Percentiles rank a stretch among this genome's conserved stretches.
Conservation (phyloP, 805 yeast species). For the Ogataea pini region DNA sequence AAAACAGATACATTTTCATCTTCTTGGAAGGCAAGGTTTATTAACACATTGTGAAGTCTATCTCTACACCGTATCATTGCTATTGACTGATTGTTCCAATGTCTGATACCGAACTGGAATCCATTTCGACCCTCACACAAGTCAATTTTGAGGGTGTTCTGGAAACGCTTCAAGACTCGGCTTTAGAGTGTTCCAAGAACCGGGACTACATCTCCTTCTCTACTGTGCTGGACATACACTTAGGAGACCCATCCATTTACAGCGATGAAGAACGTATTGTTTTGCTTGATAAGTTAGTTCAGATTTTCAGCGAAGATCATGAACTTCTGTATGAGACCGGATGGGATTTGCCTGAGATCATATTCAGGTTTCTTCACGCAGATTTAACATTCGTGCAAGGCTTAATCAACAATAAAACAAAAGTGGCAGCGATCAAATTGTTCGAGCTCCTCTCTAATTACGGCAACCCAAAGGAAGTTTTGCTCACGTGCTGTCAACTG, state of each 20-base stretch:
- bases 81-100: no score
- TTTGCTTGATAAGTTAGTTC: conserved; percentile 48
- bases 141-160: conserved; percentile 13
- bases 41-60: no score
- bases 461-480: conserved; percentile 82
- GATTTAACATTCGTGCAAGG: conserved; percentile 35
- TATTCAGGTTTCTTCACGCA: conserved; percentile 53
- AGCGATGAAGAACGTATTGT: conserved; percentile 48
- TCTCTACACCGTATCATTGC: no score
- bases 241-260: conserved; percentile 50
- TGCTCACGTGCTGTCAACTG: conserved; percentile 70
- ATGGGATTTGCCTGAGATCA: conserved; percentile 84
- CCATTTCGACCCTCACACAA: conserved; percentile 15
- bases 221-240: conserved; percentile 66
- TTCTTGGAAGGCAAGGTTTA: no score
- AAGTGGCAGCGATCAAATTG: conserved; percentile 40
- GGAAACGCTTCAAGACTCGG: conserved; percentile 27
- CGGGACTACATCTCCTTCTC: conserved; percentile 69
- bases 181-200: conserved; percentile 38
- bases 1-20: no score
- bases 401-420: conserved; percentile 43
- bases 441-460: conserved; percentile 64
- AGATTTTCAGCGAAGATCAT: conserved; percentile 45
- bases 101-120: conserved; percentile 19
- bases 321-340: conserved; percentile 68